Evolutionary conservation across 2,329 filamentous ascomycete genomes (phyloP), one percentile per base, ranked within the genome.

Genomic region (Akanthomyces lecanii): DNA sequence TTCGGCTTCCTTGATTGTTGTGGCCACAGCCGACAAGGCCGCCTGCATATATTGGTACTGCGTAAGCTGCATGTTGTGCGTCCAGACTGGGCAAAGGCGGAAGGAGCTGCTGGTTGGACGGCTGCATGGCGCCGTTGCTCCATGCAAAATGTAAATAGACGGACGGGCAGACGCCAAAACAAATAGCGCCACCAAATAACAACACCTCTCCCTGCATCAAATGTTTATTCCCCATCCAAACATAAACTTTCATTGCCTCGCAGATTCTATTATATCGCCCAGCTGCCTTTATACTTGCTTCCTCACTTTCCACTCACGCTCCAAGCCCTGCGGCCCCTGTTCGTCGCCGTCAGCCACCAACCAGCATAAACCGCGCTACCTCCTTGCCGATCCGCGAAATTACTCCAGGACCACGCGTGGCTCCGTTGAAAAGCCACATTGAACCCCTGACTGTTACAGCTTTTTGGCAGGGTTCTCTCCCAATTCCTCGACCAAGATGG

Each of bases 361-460:
- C 47, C 36, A 51, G 56, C 56, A 59, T 59, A 59, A 59, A 28
- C 56, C 25, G 45, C 58, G 58, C 58, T 53, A 61, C 51, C 48
- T 59, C 56, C 30, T 33, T 64, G 66, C 53, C 61, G 55, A 59
- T 65, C 65, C 64, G 64, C 65, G 66, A 68, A 68, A 68, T 68
- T 68, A 66, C 47, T 12, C 54, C 56, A 64, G 62, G 62, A 61
- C 57, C 62, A 14, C 25, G 28, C 40, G 51, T 53, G 60, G 52
- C 60, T 54, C 59, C 51, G 16, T 42, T 55, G 45, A 61, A 40
- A 40, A 61, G 59, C 59, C 59, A 61, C 59, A 18, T 48, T n/a
- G 51, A 21, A 50, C 60, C 60, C 60, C 51, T 62, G 51, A 23
- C 52, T 62, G 60, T 55, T 50, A 55, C 60, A 62, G 51, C 42